Evolutionary conservation across 345 rosid species (phyloP).

Genomic region (Excoecaria agallocha): DNA sequence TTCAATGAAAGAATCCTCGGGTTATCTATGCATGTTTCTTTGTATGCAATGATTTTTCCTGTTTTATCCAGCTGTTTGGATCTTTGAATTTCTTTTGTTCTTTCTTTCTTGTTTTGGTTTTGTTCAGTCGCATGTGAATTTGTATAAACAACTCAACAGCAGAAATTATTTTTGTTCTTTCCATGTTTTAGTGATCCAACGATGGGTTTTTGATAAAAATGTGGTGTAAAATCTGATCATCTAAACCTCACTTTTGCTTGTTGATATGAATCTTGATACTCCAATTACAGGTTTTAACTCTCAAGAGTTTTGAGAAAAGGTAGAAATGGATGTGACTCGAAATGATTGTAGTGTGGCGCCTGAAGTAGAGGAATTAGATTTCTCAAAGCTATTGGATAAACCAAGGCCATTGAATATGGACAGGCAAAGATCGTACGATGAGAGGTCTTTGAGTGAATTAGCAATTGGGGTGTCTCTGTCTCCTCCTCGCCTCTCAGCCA

Average conservation of each 20-base stretch:
- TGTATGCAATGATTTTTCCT: no score
- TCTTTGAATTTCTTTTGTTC: no score
- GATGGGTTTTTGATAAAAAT: slow-evolving; percentile 5
- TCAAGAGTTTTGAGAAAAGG: neutral
- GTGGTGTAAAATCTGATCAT: neutral
- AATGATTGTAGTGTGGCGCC: slow-evolving; percentile 34
- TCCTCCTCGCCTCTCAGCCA: slow-evolving; percentile 19
- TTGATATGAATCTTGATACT: slow-evolving; percentile 10
- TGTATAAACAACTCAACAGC: neutral
- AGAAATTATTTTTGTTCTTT: neutral
- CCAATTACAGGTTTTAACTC: slow-evolving; percentile 20
- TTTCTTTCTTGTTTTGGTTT: no score
- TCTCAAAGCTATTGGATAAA: slow-evolving; percentile 62
- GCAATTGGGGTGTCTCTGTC: slow-evolving; percentile 34
- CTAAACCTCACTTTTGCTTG: neutral
- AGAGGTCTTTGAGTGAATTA: slow-evolving; percentile 53
- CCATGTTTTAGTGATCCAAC: neutral
- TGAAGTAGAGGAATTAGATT: slow-evolving; percentile 55
- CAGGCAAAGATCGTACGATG: slow-evolving; percentile 71
- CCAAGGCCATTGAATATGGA: slow-evolving; percentile 73
- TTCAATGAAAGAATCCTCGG: no score
- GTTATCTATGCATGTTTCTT: no score
- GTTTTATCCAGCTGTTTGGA: no score
- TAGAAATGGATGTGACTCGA: slow-evolving; percentile 37
- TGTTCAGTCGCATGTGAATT: no score